Percentiles rank a stretch among this genome's conserved stretches.
These are phyloP conservation scores for Creolimax fragrantissima DNA, from an alignment of 78 protist species.

Conservation along the genomic window DNA sequence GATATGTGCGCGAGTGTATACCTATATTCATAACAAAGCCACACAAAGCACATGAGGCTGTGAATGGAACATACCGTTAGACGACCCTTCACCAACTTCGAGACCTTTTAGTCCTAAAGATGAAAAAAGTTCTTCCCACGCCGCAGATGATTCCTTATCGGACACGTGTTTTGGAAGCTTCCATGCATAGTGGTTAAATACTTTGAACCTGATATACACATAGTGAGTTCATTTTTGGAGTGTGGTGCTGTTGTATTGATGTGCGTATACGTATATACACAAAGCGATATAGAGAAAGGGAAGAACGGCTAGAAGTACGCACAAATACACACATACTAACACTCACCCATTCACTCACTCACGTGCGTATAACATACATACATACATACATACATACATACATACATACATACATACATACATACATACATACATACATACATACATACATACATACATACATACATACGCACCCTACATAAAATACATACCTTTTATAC, in stretches of 20 bases:
- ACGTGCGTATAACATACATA: background rate
- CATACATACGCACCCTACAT: background rate
- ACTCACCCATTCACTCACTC: too few relatives aligned
- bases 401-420: background rate
- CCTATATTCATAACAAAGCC: background rate
- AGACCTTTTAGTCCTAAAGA: background rate
- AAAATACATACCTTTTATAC: background rate
- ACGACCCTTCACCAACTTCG: too few relatives aligned
- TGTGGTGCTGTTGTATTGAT: background rate
- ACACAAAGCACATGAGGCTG: too few relatives aligned
- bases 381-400: background rate
- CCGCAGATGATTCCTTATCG: background rate
- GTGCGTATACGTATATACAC: background rate
- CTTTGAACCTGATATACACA: background rate
- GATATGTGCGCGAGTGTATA: background rate
- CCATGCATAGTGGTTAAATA: background rate
- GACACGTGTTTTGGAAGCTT: background rate
- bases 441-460: background rate
- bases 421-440: background rate
- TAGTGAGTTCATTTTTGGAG: background rate
- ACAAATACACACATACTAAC: too few relatives aligned
- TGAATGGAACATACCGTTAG: too few relatives aligned
- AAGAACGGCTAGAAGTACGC: too few relatives aligned
- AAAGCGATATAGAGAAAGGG: too few relatives aligned
- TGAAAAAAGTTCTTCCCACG: background rate